These are phyloP conservation scores for Aspergillus affinis DNA, from an alignment of 495 filamentous ascomycete genomes.

Conservation along the genomic window DNA sequence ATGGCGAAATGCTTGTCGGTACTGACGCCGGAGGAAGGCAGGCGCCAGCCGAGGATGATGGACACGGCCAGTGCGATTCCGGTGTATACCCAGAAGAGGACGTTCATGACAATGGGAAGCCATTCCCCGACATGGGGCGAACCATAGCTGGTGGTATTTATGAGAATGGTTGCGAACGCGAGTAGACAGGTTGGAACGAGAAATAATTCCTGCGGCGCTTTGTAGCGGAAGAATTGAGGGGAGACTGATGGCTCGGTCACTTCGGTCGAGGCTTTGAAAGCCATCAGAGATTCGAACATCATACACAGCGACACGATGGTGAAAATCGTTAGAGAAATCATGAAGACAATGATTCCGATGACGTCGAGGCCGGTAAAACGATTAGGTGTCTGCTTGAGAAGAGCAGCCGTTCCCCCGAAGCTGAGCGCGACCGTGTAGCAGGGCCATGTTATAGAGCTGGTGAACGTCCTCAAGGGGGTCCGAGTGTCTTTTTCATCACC, in stretches of 20 bases:
- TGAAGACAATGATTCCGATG: slow-evolving; percentile 56
- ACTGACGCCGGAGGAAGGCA: slow-evolving; percentile 12
- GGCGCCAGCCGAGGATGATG: slow-evolving; percentile 16
- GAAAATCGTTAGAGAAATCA: slow-evolving; percentile 57
- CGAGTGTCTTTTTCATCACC: background rate
- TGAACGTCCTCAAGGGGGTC: background rate
- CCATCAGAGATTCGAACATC: slow-evolving; percentile 30
- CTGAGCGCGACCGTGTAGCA: slow-evolving; percentile 21
- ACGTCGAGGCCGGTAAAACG: slow-evolving; percentile 51
- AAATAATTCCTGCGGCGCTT: slow-evolving; percentile 42
- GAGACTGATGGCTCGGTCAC: background rate
- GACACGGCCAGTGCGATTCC: slow-evolving; percentile 18
- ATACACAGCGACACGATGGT: slow-evolving; percentile 41
- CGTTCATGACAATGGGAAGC: slow-evolving; percentile 16
- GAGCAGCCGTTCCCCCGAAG: slow-evolving; percentile 58
- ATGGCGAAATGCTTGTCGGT: slow-evolving; percentile 13
- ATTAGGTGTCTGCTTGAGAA: slow-evolving; percentile 52
- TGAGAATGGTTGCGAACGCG: slow-evolving; percentile 23
- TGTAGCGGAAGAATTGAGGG: slow-evolving; percentile 35
- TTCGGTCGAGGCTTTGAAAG: background rate
- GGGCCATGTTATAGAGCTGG: slow-evolving; percentile 15
- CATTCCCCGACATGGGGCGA: slow-evolving; percentile 16
- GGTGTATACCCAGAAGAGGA: slow-evolving; percentile 38
- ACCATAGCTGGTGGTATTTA: slow-evolving; percentile 19
- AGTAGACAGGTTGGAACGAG: slow-evolving; percentile 32